Evolutionary conservation across 73 alveolate species (phyloP).

Genomic region (Paramecium tetraurelia): DNA sequence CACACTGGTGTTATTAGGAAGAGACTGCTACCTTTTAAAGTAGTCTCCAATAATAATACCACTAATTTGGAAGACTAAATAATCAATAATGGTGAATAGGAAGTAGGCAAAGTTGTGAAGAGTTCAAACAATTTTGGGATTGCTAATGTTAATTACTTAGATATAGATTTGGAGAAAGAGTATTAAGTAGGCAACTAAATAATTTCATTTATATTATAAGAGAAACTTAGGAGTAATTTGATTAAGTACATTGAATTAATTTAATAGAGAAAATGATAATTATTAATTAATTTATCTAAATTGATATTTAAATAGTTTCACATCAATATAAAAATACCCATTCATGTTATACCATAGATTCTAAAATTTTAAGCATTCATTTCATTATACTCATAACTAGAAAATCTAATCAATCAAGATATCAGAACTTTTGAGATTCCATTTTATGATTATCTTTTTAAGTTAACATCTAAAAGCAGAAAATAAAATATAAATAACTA

Average conservation of each 20-base stretch:
- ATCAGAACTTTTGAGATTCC: not conserved
- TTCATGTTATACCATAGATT: too few relatives aligned
- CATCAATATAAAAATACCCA: not conserved
- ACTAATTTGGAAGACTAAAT: not conserved
- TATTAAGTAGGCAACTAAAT: not conserved
- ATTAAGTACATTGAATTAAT: not conserved
- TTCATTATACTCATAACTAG: not conserved
- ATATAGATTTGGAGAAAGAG: not conserved
- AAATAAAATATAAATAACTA: too few relatives aligned
- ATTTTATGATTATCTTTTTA: too few relatives aligned
- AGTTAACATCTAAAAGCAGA: too few relatives aligned
- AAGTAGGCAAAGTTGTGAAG: not conserved
- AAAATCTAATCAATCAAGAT: not conserved
- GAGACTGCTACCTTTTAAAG: slow-evolving; percentile 20
- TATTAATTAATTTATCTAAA: not conserved
- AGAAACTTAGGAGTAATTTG: not conserved
- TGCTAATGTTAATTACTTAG: not conserved
- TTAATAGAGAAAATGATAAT: not conserved
- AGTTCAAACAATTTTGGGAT: not conserved
- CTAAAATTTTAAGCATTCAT: too few relatives aligned
- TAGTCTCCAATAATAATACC: not conserved
- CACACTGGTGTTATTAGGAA: slow-evolving; percentile 76
- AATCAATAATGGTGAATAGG: not conserved
- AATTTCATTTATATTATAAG: not conserved
- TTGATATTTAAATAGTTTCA: not conserved